Conservation (phyloP, 495 filamentous ascomycete genomes). For the Aspergillus saccharolyticus region DNA sequence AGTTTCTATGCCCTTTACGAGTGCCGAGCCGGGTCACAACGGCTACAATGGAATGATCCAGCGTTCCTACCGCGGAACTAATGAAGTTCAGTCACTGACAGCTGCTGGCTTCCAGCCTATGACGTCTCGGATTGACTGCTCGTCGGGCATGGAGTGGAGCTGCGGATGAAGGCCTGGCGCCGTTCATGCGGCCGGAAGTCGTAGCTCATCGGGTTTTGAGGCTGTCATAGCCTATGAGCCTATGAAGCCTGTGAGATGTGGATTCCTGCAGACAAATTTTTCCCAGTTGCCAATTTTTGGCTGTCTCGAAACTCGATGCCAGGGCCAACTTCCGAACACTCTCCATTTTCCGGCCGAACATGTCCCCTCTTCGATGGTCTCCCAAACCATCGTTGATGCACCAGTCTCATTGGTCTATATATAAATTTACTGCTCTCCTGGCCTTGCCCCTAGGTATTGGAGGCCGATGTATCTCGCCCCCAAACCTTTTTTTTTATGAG, state of each 20-base stretch:
- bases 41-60: constrained; percentile 4
- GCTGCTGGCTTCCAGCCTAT: background rate
- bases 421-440: background rate
- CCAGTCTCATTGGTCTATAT: background rate
- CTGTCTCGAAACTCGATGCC: background rate
- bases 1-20: background rate
- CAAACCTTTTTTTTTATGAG: background rate
- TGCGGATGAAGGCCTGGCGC: background rate
- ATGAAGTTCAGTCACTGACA: background rate
- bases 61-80: constrained; percentile 1
- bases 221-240: background rate
- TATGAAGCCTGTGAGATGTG: background rate
- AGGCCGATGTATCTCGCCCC: background rate
- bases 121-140: background rate
- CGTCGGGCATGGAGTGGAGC: background rate
- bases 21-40: constrained; percentile 4
- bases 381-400: background rate
- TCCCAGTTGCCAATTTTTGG: background rate
- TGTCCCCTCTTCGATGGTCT: background rate
- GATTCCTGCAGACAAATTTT: constrained; percentile 5
- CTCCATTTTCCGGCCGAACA: constrained; percentile 6
- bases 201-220: background rate
- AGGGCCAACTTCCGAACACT: constrained; percentile 2
- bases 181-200: background rate
- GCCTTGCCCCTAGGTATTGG: background rate